Conservation (phyloP, 2,329 filamentous ascomycete species). For the Diaporthe helianthi region DNA sequence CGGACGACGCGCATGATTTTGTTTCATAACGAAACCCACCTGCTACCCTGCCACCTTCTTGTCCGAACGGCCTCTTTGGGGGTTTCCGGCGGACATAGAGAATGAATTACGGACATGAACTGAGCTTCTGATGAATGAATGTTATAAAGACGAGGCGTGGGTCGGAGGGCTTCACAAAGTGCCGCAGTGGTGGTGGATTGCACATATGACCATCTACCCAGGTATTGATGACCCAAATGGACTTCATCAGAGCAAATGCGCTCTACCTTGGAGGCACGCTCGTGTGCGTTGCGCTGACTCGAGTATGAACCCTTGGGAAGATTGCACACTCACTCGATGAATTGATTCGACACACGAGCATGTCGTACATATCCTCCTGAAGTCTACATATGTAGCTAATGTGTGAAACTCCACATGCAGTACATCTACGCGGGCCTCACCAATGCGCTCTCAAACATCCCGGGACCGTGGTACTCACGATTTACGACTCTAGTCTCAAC, state of each 20-base stretch:
- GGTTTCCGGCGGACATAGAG: constrained; percentile 6
- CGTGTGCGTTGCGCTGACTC: not conserved
- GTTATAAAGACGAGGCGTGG: not conserved
- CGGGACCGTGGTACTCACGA: constrained; percentile 40
- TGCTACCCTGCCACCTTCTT: constrained; percentile 18
- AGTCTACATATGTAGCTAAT: too few species aligned
- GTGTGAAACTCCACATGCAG: constrained; percentile 14
- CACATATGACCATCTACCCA: not conserved
- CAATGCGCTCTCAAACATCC: constrained; percentile 36
- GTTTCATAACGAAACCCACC: constrained; percentile 19
- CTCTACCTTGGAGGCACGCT: constrained; percentile 4
- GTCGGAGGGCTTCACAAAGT: not conserved
- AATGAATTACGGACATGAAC: not conserved
- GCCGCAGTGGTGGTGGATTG: not conserved
- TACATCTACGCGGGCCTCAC: constrained; percentile 30
- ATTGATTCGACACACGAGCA: too few species aligned
- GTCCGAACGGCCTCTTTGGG: constrained; percentile 15
- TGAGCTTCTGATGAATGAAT: not conserved
- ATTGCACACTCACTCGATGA: too few species aligned
- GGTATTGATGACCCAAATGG: constrained; percentile 5
- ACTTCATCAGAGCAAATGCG: constrained; percentile 2
- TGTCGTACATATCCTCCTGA: too few species aligned
- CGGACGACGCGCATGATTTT: not conserved
- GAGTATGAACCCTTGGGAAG: too few species aligned
- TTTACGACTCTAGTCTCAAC: constrained; percentile 36